Conservation (phyloP, 306 rosid genomes). For the Begonia fuchsioides region DNA sequence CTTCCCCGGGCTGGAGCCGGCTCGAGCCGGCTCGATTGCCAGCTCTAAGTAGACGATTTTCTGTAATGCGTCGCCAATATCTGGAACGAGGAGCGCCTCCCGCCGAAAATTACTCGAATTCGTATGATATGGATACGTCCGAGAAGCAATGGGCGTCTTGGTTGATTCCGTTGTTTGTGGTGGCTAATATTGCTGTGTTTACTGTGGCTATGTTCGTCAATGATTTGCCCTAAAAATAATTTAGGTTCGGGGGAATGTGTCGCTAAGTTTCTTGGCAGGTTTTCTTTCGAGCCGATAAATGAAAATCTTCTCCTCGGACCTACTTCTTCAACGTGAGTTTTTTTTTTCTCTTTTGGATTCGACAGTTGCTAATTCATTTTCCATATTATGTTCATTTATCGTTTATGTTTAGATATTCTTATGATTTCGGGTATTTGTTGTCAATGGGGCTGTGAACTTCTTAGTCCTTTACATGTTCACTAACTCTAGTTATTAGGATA, state of each 20-base stretch:
- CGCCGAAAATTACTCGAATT: constrained; percentile 3
- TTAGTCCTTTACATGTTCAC: too few relatives aligned
- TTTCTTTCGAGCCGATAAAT: constrained; percentile 10
- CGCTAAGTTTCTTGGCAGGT: constrained; percentile 8
- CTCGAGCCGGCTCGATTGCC: too few relatives aligned
- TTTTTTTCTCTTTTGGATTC: background rate
- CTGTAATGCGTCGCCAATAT: constrained; percentile 7
- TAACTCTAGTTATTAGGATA: too few relatives aligned
- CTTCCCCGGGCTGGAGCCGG: too few relatives aligned
- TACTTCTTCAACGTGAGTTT: constrained; percentile 10
- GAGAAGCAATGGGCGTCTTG: constrained; percentile 12
- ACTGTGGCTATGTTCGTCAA: constrained; percentile 7
- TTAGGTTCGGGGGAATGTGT: constrained; percentile 7
- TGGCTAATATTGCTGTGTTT: constrained; percentile 11
- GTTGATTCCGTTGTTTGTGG: constrained; percentile 12
- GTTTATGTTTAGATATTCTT: background rate
- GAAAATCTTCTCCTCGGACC: constrained; percentile 9
- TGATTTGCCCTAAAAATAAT: constrained; percentile 4
- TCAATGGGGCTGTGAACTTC: too few relatives aligned
- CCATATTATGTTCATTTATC: background rate
- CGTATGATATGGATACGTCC: constrained; percentile 1
- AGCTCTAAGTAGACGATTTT: too few relatives aligned
- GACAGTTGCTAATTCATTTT: background rate
- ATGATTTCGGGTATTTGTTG: too few relatives aligned
- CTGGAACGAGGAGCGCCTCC: constrained; percentile 9